Base-by-base conservation (phyloP, 202 grass and related monocot species). In the Tripidium arundinaceum region DNA sequence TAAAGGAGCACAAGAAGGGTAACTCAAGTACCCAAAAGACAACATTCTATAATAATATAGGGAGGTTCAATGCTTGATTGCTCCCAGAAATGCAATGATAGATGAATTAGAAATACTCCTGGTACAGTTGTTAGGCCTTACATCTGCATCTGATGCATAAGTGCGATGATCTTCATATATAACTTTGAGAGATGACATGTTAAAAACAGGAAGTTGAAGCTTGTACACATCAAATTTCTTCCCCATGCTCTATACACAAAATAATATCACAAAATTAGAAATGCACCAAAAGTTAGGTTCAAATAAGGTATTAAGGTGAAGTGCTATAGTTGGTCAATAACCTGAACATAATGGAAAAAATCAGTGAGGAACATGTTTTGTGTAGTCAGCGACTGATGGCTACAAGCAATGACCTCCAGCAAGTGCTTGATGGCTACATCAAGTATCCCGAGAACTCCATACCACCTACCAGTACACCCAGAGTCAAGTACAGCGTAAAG, bases 321-420 rank as follows among this genome's bases (percentile, higher is more conserved):
- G 68, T 36, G 54, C 8, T 83, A 47, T 61, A 5, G 2, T 70
- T 22, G 71, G 38, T 77, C 25, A 50, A 75, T 34, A 89, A 99
- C 96, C 96, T 99, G 96, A 91, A 99, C 90, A 81, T 96, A 87
- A 91, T 90, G 88, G 75, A 93, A 96, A 83, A 99, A 96, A 71
- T 96, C 92, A 42, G 68, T 85, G 76, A 99, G 92, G 75, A 99
- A 96, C 73, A 93, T 69, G 83, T 59, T 96, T 91, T 99, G 96
- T 22, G 89, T 96, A 59, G 83, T 37, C 65, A 86, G 50, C 1
- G 92, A 99, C 77, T 99, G 96, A 80, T 96, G 89, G 74, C 96
- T 90, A 75, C 96, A 99, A 72, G 86, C 88, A 74, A 99, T 84
- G 85, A 96, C 86, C 85, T 99, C 92, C 72, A 99, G 79, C 92